Base-by-base conservation (phyloP, 2,329 filamentous ascomycete genomes). In the Talaromyces amestolkiae region DNA sequence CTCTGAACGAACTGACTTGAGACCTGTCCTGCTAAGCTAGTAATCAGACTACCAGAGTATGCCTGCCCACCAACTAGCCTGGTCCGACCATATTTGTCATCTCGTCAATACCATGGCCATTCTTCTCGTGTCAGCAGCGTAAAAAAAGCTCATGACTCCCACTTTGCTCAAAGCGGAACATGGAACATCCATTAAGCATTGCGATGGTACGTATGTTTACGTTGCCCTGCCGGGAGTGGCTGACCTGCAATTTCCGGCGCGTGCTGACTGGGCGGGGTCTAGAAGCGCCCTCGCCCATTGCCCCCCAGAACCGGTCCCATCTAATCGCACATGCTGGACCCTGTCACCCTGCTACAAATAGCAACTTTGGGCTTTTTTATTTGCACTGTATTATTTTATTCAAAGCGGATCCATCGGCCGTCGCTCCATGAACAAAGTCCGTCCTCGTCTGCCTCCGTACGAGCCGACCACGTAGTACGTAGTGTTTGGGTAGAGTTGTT, bases 371-470 rank as follows among this genome's bases (percentile, higher is more conserved):
- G n/a, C 19, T 54, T 19, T 19, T 31, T 13, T 54, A 31, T 19
- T 11, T 10, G 22, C 49, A 33, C n/a, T 19, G 31, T 37, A 56
- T 39, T 22, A 56, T 56, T 56, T 37, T 56, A 24, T 39, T 22
- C 53, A 24, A 15, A 17, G 33, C 53, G 33, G n/a, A 56, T 22
- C 53, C n/a, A n/a, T 56, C 53, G 53, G 53, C 8, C n/a, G 33
- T 56, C 53, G 19, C 53, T 9, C 17, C 33, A 15, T 39, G 53
- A 56, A 56, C 33, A 56, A 56, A 56, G 31, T 56, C 53, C 53
- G 53, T 22, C 27, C 24, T 27, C 47, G 41, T n/a, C 5, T 31
- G 27, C 27, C 24, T 8, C 24, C 33, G 24, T 47, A 47, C 17
- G 10, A 15, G 24, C 10, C 35, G 47, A 53, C 13, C 24, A 22